These are phyloP conservation scores for Durotheca rogersii DNA, from an alignment of 495 filamentous ascomycete genomes.

Conservation along the genomic window DNA sequence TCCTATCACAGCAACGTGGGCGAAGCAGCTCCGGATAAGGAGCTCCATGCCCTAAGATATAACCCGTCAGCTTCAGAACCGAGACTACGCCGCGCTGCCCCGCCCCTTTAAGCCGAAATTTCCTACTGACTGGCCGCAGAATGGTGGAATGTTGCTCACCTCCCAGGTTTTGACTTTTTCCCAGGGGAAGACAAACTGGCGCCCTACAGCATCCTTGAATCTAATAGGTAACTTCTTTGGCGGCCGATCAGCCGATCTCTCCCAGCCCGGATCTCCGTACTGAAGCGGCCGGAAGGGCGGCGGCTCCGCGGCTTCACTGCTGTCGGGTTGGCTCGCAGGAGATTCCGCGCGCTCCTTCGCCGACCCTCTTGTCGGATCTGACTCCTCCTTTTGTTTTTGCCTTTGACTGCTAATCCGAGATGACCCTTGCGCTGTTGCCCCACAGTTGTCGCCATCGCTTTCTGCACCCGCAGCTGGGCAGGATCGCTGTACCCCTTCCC, in stretches of 20 bases:
- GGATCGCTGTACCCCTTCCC: too few species aligned
- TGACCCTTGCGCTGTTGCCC: slow-evolving; percentile 3
- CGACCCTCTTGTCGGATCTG: slow-evolving; percentile 5
- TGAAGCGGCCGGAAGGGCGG: slow-evolving; percentile 15
- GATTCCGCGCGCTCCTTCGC: background rate
- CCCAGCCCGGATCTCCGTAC: slow-evolving; percentile 23
- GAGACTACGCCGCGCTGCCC: too few species aligned
- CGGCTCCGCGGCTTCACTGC: background rate
- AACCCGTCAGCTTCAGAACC: background rate
- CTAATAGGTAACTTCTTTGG: slow-evolving; percentile 55
- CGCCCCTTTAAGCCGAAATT: too few species aligned
- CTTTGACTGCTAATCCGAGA: slow-evolving; percentile 12
- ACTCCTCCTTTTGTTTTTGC: slow-evolving; percentile 20
- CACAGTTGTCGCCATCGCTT: background rate
- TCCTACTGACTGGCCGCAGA: too few species aligned
- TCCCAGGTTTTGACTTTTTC: slow-evolving; percentile 66
- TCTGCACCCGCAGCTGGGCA: background rate
- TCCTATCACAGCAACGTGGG: slow-evolving; percentile 49
- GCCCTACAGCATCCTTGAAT: slow-evolving; percentile 66
- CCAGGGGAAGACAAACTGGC: slow-evolving; percentile 66
- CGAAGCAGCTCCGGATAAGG: slow-evolving; percentile 50
- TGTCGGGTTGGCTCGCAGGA: slow-evolving; percentile 2
- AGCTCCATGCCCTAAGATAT: slow-evolving; percentile 55
- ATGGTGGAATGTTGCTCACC: slow-evolving; percentile 52
- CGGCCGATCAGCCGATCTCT: slow-evolving; percentile 29